Percentiles rank a stretch among this genome's conserved stretches.
Conservation (phyloP, 495 filamentous ascomycete genomes). For the Glonium stellatum region DNA sequence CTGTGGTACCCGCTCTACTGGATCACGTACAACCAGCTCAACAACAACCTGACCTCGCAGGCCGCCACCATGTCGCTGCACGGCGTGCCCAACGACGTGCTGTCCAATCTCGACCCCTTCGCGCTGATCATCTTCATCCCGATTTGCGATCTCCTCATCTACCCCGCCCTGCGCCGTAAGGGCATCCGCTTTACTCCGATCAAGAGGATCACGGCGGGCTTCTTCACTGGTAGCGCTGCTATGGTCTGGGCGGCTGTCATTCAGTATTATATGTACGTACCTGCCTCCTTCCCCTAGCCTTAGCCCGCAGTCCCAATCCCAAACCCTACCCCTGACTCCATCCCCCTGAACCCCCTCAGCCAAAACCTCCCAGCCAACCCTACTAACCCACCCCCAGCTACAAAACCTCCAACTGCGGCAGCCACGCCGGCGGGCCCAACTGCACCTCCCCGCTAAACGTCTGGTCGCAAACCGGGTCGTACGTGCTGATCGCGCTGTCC, state of each 20-base stretch:
- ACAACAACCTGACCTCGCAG: conserved; percentile 69
- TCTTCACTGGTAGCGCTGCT: conserved; percentile 19
- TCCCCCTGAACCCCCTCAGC: too few relatives aligned
- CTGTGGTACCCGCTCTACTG: conserved; percentile 63
- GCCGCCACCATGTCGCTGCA: conserved; percentile 64
- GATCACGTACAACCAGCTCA: conserved; percentile 52
- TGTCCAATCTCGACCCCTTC: conserved; percentile 68
- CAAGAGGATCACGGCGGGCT: conserved; percentile 66
- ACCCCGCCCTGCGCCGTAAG: conserved; percentile 56
- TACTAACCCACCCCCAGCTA: neutral
- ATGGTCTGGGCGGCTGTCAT: conserved; percentile 27
- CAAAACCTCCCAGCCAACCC: neutral
- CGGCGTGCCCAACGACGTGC: conserved; percentile 72
- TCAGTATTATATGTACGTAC: conserved; percentile 12
- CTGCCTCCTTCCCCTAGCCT: neutral
- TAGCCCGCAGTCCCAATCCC: too few relatives aligned
- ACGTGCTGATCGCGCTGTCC: conserved; percentile 55
- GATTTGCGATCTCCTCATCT: conserved; percentile 60
- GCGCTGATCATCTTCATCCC: conserved; percentile 58
- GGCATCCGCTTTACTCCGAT: conserved; percentile 65
- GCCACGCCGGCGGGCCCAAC: conserved; percentile 6
- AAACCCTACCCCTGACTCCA: too few relatives aligned
- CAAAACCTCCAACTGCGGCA: conserved; percentile 10
- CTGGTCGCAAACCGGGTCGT: conserved; percentile 52
- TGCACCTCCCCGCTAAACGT: conserved; percentile 12